Evolutionary conservation across 768 basidiomycete species (phyloP), one percentile per base, ranked within the genome.

Genomic region (Podaxis sp.): DNA sequence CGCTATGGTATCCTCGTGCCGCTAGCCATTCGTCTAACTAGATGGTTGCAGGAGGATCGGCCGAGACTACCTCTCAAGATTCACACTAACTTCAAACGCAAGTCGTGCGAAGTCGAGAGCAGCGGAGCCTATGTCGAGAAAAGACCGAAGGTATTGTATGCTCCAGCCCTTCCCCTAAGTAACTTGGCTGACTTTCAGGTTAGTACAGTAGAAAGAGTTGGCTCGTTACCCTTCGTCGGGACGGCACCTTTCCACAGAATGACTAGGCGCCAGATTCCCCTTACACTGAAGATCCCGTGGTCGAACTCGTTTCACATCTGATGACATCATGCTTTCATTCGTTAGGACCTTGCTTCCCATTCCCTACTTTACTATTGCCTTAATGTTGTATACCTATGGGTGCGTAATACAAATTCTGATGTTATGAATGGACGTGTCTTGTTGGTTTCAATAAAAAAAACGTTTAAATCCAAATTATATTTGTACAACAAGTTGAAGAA

Each of bases 41-140:
- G 19, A 25, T 50, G 19, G 29, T 51, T 24, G 43, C 53, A 65
- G 61, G n/a, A 57, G 59, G 57, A 57, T 50, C 62, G 40, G 64
- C 68, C 17, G 64, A 66, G 36, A 29, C 62, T 19, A 57, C 64
- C 69, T 11, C 40, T 75, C 29, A 66, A 69, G 64, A 70, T 73
- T 55, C 70, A 74, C 33, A 70, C 74, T 60, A 79, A 79, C 64
- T 75, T 78, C 66, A 78, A 78, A 64, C 75, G 75, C 12, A 63
- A 64, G 27, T 57, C 63, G 4, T 59, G 22, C 11, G 73, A 74
- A 43, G 53, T 70, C 33, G 69, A 66, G 11, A 67, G 66, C 27
- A 54, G 64, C 36, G 46, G 41, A 12, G 65, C 66, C 12, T 49
- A 57, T 27, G 61, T 65, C 29, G 78, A 76, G 63, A 82, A 80